Conservation (phyloP, 2,329 filamentous ascomycete genomes). For the Colletotrichum brevisporum region DNA sequence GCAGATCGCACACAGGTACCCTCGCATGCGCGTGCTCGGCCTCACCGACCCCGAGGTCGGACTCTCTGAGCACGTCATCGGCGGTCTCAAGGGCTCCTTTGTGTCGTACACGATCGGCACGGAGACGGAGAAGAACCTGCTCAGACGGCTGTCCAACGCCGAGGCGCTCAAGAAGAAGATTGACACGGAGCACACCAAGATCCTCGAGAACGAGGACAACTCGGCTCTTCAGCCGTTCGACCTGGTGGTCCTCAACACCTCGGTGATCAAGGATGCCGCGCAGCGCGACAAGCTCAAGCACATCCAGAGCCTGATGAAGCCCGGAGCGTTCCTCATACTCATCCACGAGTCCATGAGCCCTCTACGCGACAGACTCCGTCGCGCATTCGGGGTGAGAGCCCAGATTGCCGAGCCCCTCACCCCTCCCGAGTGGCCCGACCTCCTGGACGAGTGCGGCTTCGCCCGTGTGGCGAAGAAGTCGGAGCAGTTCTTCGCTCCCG, state of each 20-base stretch:
- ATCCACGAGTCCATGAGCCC: slow-evolving; percentile 45
- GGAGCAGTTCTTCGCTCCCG: slow-evolving; percentile 49
- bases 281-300: slow-evolving; percentile 45
- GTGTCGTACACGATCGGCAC: slow-evolving; percentile 50
- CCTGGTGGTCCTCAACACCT: slow-evolving; percentile 47
- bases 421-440: slow-evolving; percentile 51
- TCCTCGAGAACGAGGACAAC: slow-evolving; percentile 52
- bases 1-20: slow-evolving; percentile 40
- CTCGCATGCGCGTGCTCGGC: slow-evolving; percentile 47
- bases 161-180: slow-evolving; percentile 44
- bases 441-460: slow-evolving; percentile 53
- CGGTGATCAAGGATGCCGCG: slow-evolving; percentile 49
- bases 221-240: slow-evolving; percentile 46
- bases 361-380: slow-evolving; percentile 42
- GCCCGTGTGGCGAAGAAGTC: slow-evolving; percentile 47
- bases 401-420: slow-evolving; percentile 36
- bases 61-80: slow-evolving; percentile 52
- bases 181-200: slow-evolving; percentile 42
- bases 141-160: slow-evolving; percentile 39
- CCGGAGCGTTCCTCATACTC: slow-evolving; percentile 48
- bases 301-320: slow-evolving; percentile 47
- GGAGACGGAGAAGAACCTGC: slow-evolving; percentile 45
- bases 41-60: slow-evolving; percentile 54
- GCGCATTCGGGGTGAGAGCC: slow-evolving; percentile 14
- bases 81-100: slow-evolving; percentile 57